These are phyloP conservation scores for Geotrichum histeridarum DNA, from an alignment of 1,139 yeast species.

Conservation along the genomic window DNA sequence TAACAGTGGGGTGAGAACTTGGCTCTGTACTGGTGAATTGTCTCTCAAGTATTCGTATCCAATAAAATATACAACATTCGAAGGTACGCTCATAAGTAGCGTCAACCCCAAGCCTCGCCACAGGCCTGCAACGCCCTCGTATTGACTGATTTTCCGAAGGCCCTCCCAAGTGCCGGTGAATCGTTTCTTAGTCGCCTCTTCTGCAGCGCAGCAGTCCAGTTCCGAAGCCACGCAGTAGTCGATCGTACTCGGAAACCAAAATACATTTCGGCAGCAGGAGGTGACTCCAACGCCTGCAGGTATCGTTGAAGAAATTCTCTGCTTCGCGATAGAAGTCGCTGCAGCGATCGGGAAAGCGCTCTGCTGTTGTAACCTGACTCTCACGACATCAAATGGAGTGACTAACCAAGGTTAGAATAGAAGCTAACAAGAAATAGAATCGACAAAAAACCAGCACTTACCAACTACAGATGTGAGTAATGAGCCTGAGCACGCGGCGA, in stretches of 20 bases:
- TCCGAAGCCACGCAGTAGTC: conserved; percentile 41
- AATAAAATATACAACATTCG: conserved; percentile 88
- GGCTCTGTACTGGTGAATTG: conserved; percentile 53
- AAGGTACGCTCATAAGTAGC: conserved; percentile 82
- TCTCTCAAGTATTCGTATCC: conserved; percentile 88
- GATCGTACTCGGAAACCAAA: conserved; percentile 39
- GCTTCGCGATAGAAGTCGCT: conserved; percentile 22
- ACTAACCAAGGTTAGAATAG: conserved; percentile 43
- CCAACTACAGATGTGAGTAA: conserved; percentile 65
- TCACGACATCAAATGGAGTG: conserved; percentile 90
- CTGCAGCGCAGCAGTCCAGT: conserved; percentile 37
- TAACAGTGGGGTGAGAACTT: conserved; percentile 62
- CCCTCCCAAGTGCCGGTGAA: conserved; percentile 67
- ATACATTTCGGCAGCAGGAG: conserved; percentile 41
- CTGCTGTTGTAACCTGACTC: conserved; percentile 89
- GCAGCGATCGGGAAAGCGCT: conserved; percentile 38
- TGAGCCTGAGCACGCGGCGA: conserved; percentile 89
- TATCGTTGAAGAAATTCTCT: conserved; percentile 25
- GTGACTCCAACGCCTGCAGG: conserved; percentile 34
- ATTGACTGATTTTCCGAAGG: conserved; percentile 53
- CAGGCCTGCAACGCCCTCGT: conserved; percentile 71
- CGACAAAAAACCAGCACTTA: conserved; percentile 14
- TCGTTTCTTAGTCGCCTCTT: conserved; percentile 35
- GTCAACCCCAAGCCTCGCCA: conserved; percentile 90
- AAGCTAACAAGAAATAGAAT: not conserved